These are phyloP conservation scores for Usnea hakonensis DNA, from an alignment of 495 filamentous ascomycete genomes.

Conservation along the genomic window DNA sequence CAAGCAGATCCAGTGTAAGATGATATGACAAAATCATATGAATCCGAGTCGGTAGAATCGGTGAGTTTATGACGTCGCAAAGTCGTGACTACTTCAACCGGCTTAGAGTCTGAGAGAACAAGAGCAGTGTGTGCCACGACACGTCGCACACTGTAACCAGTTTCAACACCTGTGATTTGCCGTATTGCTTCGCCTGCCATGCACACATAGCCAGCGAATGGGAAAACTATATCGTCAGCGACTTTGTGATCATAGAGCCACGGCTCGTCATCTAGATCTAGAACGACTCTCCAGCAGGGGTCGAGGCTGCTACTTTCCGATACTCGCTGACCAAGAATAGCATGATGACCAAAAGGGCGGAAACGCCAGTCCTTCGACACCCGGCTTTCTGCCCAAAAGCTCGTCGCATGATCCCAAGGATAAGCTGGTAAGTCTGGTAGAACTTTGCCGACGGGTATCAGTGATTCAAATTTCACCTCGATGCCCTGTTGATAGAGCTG, in stretches of 20 bases:
- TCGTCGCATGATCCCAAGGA: constrained; percentile 40
- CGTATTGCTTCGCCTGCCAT: constrained; percentile 43
- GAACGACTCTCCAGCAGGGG: constrained; percentile 44
- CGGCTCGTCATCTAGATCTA: constrained; percentile 36
- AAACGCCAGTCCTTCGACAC: constrained; percentile 39
- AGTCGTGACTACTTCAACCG: constrained; percentile 36
- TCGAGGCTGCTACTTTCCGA: constrained; percentile 35
- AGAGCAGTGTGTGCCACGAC: constrained; percentile 39
- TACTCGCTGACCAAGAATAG: constrained; percentile 38
- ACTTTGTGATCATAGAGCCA: constrained; percentile 46
- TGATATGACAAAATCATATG: constrained; percentile 40
- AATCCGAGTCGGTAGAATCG: constrained; percentile 31
- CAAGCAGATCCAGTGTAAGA: constrained; percentile 32
- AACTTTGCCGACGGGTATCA: constrained; percentile 29
- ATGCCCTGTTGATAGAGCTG: constrained; percentile 25
- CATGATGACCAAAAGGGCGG: constrained; percentile 38
- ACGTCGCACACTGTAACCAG: constrained; percentile 38
- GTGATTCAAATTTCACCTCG: constrained; percentile 17
- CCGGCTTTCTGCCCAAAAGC: constrained; percentile 43
- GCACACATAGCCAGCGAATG: constrained; percentile 33
- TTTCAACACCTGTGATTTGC: constrained; percentile 25
- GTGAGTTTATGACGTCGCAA: constrained; percentile 32
- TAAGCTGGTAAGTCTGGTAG: constrained; percentile 42
- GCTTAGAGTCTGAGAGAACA: constrained; percentile 35
- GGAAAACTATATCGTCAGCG: constrained; percentile 36